Evolutionary conservation across 345 rosid species (phyloP), one percentile per base, ranked within the genome.

Genomic region (Populus euphratica): DNA sequence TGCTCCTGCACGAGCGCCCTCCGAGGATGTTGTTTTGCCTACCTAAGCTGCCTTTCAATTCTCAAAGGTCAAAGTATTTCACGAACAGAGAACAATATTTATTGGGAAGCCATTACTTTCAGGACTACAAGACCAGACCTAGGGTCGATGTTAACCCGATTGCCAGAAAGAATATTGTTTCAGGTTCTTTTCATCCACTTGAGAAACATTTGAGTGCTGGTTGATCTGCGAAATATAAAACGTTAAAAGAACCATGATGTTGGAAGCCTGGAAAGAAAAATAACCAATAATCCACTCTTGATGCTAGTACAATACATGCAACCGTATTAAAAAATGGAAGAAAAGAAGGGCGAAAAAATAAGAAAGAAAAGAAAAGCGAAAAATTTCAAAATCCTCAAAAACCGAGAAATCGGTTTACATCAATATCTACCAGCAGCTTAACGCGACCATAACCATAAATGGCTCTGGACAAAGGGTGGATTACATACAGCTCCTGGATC

Each of bases 391-490:
- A 79, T 68, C 39, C 84, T 79, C 82, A 75, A 78, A 80, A 81
- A 72, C 62, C 68, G 43, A 70, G 39, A 76, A 68, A 61, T 76
- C 41, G 79, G 73, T 84, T 77, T 73, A 76, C 83, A 86, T 13
- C 79, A 76, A 76, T 77, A 86, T 82, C 83, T 80, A 80, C 81
- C 74, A 12, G 83, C 81, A 82, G 73, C 61, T 78, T 50, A 72
- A 72, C 54, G 52, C 41, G 47, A 68, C 65, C 56, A 52, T 31
- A 81, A 39, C 84, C 73, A 79, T 65, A 17, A 31, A 27, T 31
- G 23, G 78, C 77, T 23, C 11, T 43, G 68, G 67, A 39, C 62
- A 43, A 68, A 52, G 73, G 80, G 31, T 29, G 70, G 66, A 68
- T 68, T 77, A 80, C 79, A 76, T 76, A 81, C 85, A 73, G 69